phyloP scores from a whole-genome alignment of 208 protist species.

The Leishmania tarentolae region DNA sequence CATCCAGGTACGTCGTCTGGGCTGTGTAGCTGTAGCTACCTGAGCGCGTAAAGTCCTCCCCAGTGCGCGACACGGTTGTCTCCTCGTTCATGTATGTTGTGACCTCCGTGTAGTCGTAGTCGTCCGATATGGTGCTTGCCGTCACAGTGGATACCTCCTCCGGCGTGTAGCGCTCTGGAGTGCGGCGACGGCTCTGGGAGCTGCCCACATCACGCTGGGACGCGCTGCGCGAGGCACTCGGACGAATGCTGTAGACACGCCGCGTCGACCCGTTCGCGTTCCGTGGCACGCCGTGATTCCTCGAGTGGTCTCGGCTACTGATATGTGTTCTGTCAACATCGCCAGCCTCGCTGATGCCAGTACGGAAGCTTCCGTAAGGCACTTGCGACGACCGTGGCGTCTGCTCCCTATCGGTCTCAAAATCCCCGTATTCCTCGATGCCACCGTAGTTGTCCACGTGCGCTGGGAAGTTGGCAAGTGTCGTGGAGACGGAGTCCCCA shows the following conservation, averaged over 20 bases:
- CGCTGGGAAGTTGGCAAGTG: constrained; percentile 38
- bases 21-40: constrained; percentile 50
- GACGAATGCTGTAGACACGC: constrained; percentile 14
- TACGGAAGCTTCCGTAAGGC: constrained; percentile 29
- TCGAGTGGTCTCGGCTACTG: neutral
- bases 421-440: constrained; percentile 60
- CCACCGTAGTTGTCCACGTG: constrained; percentile 21
- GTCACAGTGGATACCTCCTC: constrained; percentile 8
- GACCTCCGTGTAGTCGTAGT: constrained; percentile 45
- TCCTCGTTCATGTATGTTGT: constrained; percentile 48
- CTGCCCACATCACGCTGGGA: constrained; percentile 7
- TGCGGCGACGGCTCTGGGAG: neutral
- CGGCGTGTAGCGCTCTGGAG: constrained; percentile 2
- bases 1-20: constrained; percentile 41
- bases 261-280: constrained; percentile 14
- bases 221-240: constrained; percentile 3
- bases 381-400: constrained; percentile 14
- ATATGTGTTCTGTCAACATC: constrained; percentile 18
- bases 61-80: neutral
- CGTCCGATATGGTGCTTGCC: constrained; percentile 13
- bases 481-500: constrained; percentile 40
- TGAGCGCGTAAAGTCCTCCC: constrained; percentile 1
- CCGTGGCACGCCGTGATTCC: constrained; percentile 10
- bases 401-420: constrained; percentile 62
- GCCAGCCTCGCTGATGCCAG: constrained; percentile 23